Conservation (phyloP, 1,284 basidiomycete species). For the Tetrapyrgos nigripes region DNA sequence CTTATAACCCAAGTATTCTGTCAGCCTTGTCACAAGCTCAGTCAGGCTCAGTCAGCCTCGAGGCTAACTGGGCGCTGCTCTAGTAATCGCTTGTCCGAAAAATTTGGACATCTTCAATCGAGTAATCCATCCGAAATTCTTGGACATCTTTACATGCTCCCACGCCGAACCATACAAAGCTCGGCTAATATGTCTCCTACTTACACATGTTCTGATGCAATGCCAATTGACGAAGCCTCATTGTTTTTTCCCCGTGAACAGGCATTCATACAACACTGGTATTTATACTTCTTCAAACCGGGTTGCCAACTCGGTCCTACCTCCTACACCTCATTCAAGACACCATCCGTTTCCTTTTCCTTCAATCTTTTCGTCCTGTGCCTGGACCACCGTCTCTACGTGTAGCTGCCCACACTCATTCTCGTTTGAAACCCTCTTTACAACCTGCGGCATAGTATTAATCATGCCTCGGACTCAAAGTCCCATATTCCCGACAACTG, state of each 20-base stretch:
- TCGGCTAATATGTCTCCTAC: too few species aligned
- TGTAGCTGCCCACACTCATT: not conserved
- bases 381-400: not conserved
- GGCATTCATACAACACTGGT: not conserved
- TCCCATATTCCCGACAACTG: slow-evolving; percentile 49
- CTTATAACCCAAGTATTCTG: too few species aligned
- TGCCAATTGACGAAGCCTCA: too few species aligned
- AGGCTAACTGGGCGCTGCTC: not conserved
- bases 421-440: not conserved
- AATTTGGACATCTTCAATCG: not conserved
- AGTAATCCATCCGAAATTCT: not conserved
- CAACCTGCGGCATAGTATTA: not conserved
- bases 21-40: too few species aligned
- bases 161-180: not conserved
- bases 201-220: not conserved
- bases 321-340: not conserved
- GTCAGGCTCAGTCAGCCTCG: not conserved
- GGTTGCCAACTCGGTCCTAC: not conserved
- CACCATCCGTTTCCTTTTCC: not conserved
- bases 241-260: not conserved
- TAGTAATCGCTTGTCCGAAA: not conserved
- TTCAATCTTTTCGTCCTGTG: not conserved
- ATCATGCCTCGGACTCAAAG: slow-evolving; percentile 12
- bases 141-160: not conserved
- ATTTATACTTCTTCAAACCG: not conserved